Conservation (phyloP, 2,329 filamentous ascomycete genomes). For the Scedosporium dehoogii region DNA sequence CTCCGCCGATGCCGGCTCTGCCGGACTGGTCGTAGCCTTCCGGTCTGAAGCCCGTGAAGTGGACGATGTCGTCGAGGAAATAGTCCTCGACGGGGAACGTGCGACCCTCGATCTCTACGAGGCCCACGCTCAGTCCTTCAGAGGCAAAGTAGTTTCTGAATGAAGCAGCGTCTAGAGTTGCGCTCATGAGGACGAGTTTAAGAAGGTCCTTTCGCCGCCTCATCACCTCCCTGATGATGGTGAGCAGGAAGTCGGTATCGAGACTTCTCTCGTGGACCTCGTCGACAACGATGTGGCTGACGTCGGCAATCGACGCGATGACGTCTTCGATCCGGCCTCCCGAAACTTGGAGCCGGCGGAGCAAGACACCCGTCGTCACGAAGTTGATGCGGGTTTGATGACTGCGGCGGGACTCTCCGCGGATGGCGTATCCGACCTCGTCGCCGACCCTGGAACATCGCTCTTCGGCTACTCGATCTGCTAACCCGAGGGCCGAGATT, state of each 20-base stretch:
- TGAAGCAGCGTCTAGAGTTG: slow-evolving; percentile 78
- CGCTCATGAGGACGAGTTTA: slow-evolving; percentile 91
- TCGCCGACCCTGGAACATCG: slow-evolving; percentile 71
- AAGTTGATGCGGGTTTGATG: slow-evolving; percentile 81
- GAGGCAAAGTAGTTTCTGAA: slow-evolving; percentile 78
- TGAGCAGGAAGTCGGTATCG: slow-evolving; percentile 88
- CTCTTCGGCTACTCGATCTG: slow-evolving; percentile 90
- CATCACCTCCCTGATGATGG: slow-evolving; percentile 75
- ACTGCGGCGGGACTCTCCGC: slow-evolving; percentile 74
- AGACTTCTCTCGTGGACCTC: slow-evolving; percentile 94
- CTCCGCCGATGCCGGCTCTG: slow-evolving; percentile 31
- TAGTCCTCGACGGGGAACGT: slow-evolving; percentile 86
- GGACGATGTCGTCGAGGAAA: slow-evolving; percentile 81
- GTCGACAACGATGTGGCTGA: slow-evolving; percentile 92
- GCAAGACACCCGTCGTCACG: slow-evolving; percentile 86
- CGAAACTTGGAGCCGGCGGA: slow-evolving; percentile 83
- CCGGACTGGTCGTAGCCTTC: slow-evolving; percentile 36
- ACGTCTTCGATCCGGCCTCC: slow-evolving; percentile 73
- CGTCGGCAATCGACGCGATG: slow-evolving; percentile 70
- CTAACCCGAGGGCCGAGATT: slow-evolving; percentile 88
- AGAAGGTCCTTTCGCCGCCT: slow-evolving; percentile 64
- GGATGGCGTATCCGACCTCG: slow-evolving; percentile 85
- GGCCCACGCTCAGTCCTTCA: slow-evolving; percentile 57
- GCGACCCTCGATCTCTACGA: slow-evolving; percentile 77
- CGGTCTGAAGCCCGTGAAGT: slow-evolving; percentile 61